Percentiles rank a stretch among this genome's conserved stretches.
Conservation (phyloP, 108 stramenopile species). For the Cyclotella sp. region DNA sequence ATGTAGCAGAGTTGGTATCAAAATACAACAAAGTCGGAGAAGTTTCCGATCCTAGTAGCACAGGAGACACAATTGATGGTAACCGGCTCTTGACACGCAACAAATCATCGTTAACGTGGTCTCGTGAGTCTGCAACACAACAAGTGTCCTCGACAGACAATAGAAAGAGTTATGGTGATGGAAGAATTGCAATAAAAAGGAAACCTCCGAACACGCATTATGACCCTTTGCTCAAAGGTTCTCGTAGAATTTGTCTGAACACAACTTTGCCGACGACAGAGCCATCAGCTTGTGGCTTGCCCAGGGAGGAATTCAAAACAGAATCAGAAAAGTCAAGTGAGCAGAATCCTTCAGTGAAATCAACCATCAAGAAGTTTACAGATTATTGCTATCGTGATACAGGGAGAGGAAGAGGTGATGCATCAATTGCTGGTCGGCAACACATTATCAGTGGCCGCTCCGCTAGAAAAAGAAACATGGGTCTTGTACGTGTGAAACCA, state of each 20-base stretch:
- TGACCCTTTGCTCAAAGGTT: background rate
- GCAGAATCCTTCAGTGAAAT: background rate
- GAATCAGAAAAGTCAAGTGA: background rate
- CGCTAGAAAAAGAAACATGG: conserved; percentile 50
- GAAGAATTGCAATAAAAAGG: background rate
- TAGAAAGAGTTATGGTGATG: background rate
- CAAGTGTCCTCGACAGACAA: background rate
- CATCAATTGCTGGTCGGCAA: conserved; percentile 16
- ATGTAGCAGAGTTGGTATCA: too few relatives aligned
- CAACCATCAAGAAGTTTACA: conserved; percentile 51
- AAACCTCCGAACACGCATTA: background rate
- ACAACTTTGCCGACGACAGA: background rate
- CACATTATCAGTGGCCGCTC: background rate
- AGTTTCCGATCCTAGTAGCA: background rate
- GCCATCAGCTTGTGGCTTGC: background rate
- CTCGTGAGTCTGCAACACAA: background rate
- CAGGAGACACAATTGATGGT: too few relatives aligned
- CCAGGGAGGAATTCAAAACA: background rate
- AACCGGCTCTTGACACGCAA: background rate
- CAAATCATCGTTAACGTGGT: conserved; percentile 12
- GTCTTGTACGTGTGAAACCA: conserved; percentile 69
- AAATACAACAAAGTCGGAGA: background rate
- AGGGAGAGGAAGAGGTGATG: conserved; percentile 35
- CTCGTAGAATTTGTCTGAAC: conserved; percentile 9
- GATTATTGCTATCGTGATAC: conserved; percentile 69